Base-by-base conservation (phyloP, 2,329 filamentous ascomycete genomes). In the Sporothrix globosa region DNA sequence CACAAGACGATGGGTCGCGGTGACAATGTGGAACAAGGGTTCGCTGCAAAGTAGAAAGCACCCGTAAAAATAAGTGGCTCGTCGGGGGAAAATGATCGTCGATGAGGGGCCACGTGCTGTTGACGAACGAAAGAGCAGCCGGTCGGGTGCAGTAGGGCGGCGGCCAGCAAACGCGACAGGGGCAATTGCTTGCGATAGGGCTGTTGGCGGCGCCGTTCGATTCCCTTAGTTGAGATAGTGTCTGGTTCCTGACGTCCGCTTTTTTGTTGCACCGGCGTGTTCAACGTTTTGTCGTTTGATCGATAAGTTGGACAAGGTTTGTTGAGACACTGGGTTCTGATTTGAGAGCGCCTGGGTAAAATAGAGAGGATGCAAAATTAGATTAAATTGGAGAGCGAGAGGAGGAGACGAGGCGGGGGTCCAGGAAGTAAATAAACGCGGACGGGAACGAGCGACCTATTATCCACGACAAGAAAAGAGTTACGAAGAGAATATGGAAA, bases 1-100 rank as follows among this genome's bases (percentile, higher is more conserved):
- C 14, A 56, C 21, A 34, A 34, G 53, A 56, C 53, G 21, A 54
- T 4, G 17, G n/a, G 54, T 34, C 54, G 30, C 54, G 30, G 7
- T 19, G 30, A 34, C 53, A 19, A 58, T 34, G 34, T 4, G 3
- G 10, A 52, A 24, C 65, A 44, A 41, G 30, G 65, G 65, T 39
- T 11, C 2, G 27, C 27, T 48, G 44, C 24, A 19, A 39, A 52
- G 14, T 41, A 27, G 24, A 67, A 27, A 41, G 63, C 48, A 67
- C 63, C 17, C 48, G n/a, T 67, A 53, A 41, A 44, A 67, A n/a
- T 27, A 67, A 67, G 48, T 41, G 63, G 63, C 63, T 41, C 46
- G 60, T 61, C 39, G 30, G 24, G 19, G 14, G 19, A 30, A 67
- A 53, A 34, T 50, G 46, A 53, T 67, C 63, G 48, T 39, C 46